Evolutionary conservation across 306 rosid genomes (phyloP).

Genomic region (Fragaria nilgerrensis): DNA sequence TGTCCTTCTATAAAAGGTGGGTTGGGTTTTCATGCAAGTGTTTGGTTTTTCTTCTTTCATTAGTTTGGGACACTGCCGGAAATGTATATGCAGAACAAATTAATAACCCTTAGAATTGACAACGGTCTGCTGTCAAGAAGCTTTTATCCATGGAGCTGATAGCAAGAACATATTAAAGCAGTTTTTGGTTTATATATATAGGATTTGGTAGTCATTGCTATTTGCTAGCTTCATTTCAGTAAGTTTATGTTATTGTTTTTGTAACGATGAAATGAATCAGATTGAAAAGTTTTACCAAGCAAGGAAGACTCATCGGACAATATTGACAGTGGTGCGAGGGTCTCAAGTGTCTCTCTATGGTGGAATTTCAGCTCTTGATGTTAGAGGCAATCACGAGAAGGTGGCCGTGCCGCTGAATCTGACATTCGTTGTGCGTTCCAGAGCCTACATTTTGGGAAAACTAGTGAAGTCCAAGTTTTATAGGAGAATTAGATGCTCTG

Average conservation of each 20-base stretch:
- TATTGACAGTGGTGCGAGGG: constrained; percentile 50
- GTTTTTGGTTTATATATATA: not conserved
- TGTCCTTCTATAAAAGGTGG: not conserved
- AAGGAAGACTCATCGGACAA: constrained; percentile 50
- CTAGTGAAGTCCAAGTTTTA: constrained; percentile 80
- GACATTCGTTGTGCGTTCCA: constrained; percentile 72
- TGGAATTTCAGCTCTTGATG: constrained; percentile 48
- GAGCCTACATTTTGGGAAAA: constrained; percentile 74
- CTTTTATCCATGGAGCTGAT: not conserved
- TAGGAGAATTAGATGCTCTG: constrained; percentile 53
- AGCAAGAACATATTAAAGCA: not conserved
- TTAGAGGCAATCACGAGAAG: constrained; percentile 24
- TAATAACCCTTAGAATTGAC: not conserved
- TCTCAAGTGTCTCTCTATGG: constrained; percentile 82
- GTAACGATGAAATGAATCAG: constrained; percentile 31
- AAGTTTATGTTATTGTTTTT: not conserved
- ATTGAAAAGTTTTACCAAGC: constrained; percentile 55
- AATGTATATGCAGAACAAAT: not conserved
- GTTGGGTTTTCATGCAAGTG: not conserved
- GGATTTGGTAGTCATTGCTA: not conserved
- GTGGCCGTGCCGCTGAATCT: constrained; percentile 65
- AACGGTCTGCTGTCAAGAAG: not conserved
- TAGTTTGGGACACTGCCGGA: not conserved
- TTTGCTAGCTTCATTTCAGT: not conserved
- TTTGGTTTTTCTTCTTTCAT: not conserved